These are phyloP conservation scores for Leptographium procerum DNA, from an alignment of 2,329 filamentous ascomycete genomes.

Conservation along the genomic window DNA sequence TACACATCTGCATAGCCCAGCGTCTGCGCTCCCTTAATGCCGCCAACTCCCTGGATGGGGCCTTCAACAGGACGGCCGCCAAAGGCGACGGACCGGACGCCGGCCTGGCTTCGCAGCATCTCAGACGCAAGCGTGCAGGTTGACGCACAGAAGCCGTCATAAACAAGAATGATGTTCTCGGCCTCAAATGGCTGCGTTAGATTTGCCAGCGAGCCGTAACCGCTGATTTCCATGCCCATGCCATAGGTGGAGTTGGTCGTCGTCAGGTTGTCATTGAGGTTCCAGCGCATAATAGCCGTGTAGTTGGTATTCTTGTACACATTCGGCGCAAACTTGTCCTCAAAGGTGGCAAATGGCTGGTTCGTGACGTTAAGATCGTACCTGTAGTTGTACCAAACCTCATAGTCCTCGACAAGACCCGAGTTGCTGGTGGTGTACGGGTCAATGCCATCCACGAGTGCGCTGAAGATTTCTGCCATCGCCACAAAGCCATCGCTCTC, in stretches of 20 bases:
- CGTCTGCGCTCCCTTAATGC: constrained; percentile 42
- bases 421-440: constrained; percentile 30
- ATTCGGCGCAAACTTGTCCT: constrained; percentile 30
- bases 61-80: constrained; percentile 44
- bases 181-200: constrained; percentile 41
- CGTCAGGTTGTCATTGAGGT: constrained; percentile 31
- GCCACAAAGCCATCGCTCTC: constrained; percentile 26
- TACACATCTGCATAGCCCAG: constrained; percentile 8
- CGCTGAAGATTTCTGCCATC: constrained; percentile 31
- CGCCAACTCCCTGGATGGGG: constrained; percentile 53
- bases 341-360: constrained; percentile 38
- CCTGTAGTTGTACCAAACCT: constrained; percentile 32
- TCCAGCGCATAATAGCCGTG: constrained; percentile 40
- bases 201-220: constrained; percentile 35
- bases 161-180: constrained; percentile 47
- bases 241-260: constrained; percentile 26
- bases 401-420: constrained; percentile 4
- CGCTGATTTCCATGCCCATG: constrained; percentile 34
- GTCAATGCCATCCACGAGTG: constrained; percentile 30
- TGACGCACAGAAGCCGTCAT: constrained; percentile 23
- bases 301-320: constrained; percentile 39
- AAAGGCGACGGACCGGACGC: constrained; percentile 47
- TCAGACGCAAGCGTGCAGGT: constrained; percentile 21
- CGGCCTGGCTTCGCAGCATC: constrained; percentile 20
- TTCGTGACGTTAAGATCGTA: constrained; percentile 36